Evolutionary conservation across 148 eudicot species (phyloP).

Genomic region (Persicaria maculosa): DNA sequence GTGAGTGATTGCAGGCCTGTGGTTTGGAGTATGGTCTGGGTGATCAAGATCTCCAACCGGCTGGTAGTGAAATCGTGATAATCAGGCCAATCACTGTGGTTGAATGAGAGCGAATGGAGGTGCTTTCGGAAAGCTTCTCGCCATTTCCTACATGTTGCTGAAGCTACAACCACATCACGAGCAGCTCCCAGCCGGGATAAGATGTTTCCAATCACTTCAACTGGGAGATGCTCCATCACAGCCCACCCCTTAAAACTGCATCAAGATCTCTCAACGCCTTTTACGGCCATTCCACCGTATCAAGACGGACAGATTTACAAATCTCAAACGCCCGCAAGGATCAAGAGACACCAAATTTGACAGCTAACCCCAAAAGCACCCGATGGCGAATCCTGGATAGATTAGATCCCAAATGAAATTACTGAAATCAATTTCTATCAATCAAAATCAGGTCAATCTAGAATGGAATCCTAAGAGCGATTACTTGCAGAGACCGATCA

Average conservation of each 20-base stretch:
- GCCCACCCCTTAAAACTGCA: not conserved
- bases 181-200: constrained; percentile 72
- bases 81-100: constrained; percentile 61
- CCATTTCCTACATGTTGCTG: constrained; percentile 79
- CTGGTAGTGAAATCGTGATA: constrained; percentile 50
- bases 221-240: constrained; percentile 68
- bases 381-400: not conserved
- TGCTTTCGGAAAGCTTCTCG: constrained; percentile 66
- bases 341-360: not conserved
- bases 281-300: not conserved
- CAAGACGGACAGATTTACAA: not conserved
- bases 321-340: not conserved
- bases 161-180: constrained; percentile 71
- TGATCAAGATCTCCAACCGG: constrained; percentile 64
- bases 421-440: not conserved
- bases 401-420: not conserved
- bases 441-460: not conserved
- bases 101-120: constrained; percentile 66
- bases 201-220: constrained; percentile 93
- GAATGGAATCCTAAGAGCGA: not conserved
- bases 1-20: constrained; percentile 56
- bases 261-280: not conserved
- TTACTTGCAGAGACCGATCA: not conserved
- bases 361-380: not conserved
- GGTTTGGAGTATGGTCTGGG: constrained; percentile 77